phyloP scores from a whole-genome alignment of 2,329 filamentous ascomycete species.

The Penicillium rolfsii region DNA sequence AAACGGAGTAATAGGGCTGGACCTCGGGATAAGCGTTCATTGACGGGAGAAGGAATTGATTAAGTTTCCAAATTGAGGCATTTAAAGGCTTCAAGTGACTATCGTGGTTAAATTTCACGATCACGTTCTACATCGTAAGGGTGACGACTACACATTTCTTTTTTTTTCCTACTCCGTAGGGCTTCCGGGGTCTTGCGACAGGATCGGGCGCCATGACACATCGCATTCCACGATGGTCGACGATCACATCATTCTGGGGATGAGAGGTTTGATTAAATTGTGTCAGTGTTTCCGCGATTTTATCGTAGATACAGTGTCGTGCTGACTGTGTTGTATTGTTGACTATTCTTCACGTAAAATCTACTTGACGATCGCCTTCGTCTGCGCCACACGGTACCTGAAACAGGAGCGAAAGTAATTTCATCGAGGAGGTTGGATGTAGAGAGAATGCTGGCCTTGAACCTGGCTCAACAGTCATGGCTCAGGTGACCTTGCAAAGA shows the following conservation, averaged over 20 bases:
- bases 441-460: not conserved
- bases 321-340: not conserved
- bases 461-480: not conserved
- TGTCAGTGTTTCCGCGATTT: not conserved
- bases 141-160: not conserved
- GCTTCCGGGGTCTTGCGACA: conserved; percentile 5
- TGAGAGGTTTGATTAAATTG: not conserved
- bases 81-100: conserved; percentile 13
- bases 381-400: not conserved
- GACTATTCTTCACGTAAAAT: not conserved
- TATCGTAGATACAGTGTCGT: not conserved
- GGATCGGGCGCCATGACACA: conserved; percentile 25
- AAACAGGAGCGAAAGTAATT: not conserved
- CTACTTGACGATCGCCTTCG: not conserved
- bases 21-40: not conserved
- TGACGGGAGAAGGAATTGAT: not conserved
- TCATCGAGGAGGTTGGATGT: not conserved
- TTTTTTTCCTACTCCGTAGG: conserved; percentile 1
- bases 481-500: conserved; percentile 3
- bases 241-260: conserved; percentile 22
- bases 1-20: conserved; percentile 14
- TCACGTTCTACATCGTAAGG: not conserved
- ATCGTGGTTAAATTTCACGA: not conserved
- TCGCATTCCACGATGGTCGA: conserved; percentile 28
- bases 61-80: conserved; percentile 19